A percentile compares a stretch with the other conserved stretches of the same genome.
Evolutionary conservation across 371 early-diverging fungal genomes (phyloP).

Genomic region (Polyrhizophydium stewartii): DNA sequence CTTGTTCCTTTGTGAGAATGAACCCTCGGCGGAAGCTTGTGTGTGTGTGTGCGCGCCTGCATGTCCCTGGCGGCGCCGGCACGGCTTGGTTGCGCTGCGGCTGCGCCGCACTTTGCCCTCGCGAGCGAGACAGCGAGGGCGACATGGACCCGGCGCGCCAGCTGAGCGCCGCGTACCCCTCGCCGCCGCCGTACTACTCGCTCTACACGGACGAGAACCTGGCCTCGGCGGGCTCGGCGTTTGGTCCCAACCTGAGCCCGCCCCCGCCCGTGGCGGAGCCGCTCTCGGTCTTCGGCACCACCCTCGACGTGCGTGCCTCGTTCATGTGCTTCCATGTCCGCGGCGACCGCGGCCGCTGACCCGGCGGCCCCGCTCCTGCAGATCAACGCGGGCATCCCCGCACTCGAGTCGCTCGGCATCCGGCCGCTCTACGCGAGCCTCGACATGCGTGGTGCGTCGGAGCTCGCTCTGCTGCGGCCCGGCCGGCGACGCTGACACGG

Average conservation of each 20-base stretch:
- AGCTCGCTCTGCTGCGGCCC: too few relatives aligned
- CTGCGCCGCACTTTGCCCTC: neutral
- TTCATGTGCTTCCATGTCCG: too few relatives aligned
- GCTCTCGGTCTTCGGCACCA: neutral
- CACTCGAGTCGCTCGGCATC: neutral
- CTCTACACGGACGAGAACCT: slow-evolving; percentile 21
- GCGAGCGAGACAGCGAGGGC: neutral
- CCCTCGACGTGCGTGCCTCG: neutral
- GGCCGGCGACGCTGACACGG: neutral
- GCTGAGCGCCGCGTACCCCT: slow-evolving; percentile 14
- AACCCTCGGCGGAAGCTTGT: too few relatives aligned
- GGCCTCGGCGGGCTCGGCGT: slow-evolving; percentile 1
- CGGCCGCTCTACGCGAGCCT: neutral
- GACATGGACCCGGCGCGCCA: neutral
- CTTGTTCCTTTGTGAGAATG: too few relatives aligned
- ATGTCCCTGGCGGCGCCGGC: too few relatives aligned
- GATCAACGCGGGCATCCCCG: too few relatives aligned
- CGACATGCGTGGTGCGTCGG: neutral
- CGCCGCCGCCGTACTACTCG: slow-evolving; percentile 20
- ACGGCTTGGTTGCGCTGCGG: too few relatives aligned
- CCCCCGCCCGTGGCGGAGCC: neutral
- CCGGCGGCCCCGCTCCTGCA: too few relatives aligned
- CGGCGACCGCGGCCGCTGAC: too few relatives aligned
- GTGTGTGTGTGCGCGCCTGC: too few relatives aligned
- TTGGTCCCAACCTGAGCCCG: neutral